A percentile compares a stretch with the other conserved stretches of the same genome.
phyloP scores from a whole-genome alignment of 2,329 filamentous ascomycete genomes.

The Rutstroemia sp. region DNA sequence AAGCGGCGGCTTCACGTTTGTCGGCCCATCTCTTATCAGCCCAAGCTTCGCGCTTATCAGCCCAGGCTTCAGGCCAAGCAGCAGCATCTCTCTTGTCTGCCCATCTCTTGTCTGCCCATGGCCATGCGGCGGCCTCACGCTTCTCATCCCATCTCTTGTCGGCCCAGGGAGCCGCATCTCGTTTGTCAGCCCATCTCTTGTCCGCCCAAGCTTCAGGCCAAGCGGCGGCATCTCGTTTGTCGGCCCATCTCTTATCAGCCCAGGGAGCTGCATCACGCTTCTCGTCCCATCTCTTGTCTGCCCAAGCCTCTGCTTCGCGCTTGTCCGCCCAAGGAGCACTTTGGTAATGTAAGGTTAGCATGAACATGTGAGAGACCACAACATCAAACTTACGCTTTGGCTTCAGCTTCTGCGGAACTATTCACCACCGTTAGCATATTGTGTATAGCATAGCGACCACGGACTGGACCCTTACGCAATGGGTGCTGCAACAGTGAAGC shows the following conservation, averaged over 20 bases:
- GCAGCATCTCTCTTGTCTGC: not conserved
- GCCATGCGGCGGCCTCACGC: not conserved
- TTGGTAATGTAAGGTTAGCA: not conserved
- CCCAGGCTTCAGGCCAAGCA: too few relatives aligned
- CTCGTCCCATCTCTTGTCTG: not conserved
- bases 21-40: not conserved
- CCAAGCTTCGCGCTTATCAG: not conserved
- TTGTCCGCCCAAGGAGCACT: slow-evolving; percentile 1
- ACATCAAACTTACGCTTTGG: not conserved
- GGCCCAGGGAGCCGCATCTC: not conserved
- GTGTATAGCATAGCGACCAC: not conserved
- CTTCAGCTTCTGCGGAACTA: not conserved
- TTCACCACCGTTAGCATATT: not conserved
- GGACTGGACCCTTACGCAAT: not conserved
- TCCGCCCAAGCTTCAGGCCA: not conserved
- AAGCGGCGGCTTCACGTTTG: not conserved
- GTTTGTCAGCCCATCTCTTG: not conserved
- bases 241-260: not conserved
- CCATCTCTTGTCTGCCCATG: not conserved
- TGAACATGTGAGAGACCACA: not conserved
- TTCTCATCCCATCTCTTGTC: not conserved
- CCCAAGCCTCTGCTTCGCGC: not conserved
- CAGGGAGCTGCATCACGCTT: not conserved
- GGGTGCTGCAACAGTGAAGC: not conserved
- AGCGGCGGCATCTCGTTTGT: not conserved